phyloP scores from a whole-genome alignment of 2,329 filamentous ascomycete genomes.

The Cercospora beticola region DNA sequence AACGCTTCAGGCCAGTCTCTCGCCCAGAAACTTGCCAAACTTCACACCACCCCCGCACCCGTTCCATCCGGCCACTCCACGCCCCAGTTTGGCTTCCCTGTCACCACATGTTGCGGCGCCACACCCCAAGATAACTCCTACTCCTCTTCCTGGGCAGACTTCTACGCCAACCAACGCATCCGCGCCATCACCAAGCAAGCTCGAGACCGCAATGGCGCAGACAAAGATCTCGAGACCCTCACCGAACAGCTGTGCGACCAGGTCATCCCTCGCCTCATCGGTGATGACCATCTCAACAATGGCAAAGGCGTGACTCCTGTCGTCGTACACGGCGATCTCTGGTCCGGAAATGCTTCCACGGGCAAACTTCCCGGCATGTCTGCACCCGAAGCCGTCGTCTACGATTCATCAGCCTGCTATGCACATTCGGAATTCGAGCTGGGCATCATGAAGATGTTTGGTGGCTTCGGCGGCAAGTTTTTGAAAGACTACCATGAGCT shows the following conservation, averaged over 20 bases:
- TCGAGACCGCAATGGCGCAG: slow-evolving; percentile 61
- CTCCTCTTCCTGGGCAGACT: slow-evolving; percentile 74
- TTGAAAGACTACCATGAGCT: slow-evolving; percentile 73
- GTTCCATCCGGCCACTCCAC: slow-evolving; percentile 57
- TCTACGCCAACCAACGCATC: slow-evolving; percentile 77
- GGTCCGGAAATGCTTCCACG: slow-evolving; percentile 77
- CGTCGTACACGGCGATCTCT: slow-evolving; percentile 87
- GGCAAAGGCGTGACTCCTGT: slow-evolving; percentile 68
- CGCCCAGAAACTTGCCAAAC: slow-evolving; percentile 71
- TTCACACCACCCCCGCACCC: slow-evolving; percentile 76
- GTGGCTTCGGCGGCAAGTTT: slow-evolving; percentile 72
- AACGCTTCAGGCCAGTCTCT: slow-evolving; percentile 53
- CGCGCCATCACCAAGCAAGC: slow-evolving; percentile 61
- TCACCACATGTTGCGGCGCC: slow-evolving; percentile 81
- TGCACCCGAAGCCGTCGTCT: slow-evolving; percentile 71
- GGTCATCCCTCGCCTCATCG: slow-evolving; percentile 76
- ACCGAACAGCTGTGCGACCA: slow-evolving; percentile 63
- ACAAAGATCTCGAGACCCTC: slow-evolving; percentile 60
- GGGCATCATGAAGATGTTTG: slow-evolving; percentile 96
- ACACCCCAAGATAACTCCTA: slow-evolving; percentile 79
- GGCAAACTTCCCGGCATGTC: slow-evolving; percentile 61
- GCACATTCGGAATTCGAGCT: slow-evolving; percentile 87
- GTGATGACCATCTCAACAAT: slow-evolving; percentile 62
- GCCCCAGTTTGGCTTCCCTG: slow-evolving; percentile 79
- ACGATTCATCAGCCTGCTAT: slow-evolving; percentile 78